Evolutionary conservation across 805 yeast genomes (phyloP), one percentile per base, ranked within the genome.

Genomic region (Saturnispora galanensis): DNA sequence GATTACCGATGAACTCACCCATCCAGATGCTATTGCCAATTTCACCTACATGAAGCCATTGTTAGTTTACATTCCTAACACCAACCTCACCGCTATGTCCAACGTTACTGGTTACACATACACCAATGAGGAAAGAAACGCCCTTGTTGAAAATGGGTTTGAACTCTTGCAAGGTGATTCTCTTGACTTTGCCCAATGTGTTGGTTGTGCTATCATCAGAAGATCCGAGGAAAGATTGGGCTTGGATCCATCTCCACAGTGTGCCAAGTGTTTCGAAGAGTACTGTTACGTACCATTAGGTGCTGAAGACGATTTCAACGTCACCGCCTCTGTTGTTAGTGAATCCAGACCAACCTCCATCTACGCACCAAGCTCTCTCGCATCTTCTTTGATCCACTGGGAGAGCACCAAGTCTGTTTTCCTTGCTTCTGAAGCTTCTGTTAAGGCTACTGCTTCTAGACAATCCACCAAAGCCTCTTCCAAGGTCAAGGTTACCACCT

Each of bases 141-240:
- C 71, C 0, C 70, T 85, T 70, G 71, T 86, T 46, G 58, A 66
- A 47, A 86, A 86, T 59, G 95, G 95, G 9, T 82, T 73, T 56
- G 83, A 84, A 52, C 65, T 74, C 17, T 76, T 79, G 9, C 70
- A 88, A 1, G 75, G 87, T 15, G 57, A 75, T 12, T 88, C 82
- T 51, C 54, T 63, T 1, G 77, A 82, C 34, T 85, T 85, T 79
- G 69, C 74, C 28, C 70, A 77, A 29, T 85, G 95, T 67, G 71
- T 85, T 26, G 84, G 84, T 3, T 86, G 95, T 69, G 95, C 94
- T 7, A 73, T 85, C 38, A 71, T 85, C 44, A 77, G 83, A 63
- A 76, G 95, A 59, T 73, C 81, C 30, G 80, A 79, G 57, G 90
- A 85, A 63, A 70, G 86, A 54, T 59, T 68, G 30, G 74, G 75